Evolutionary conservation across 768 basidiomycete species (phyloP), one percentile per base, ranked within the genome.

Genomic region (Termitomyces sp.): DNA sequence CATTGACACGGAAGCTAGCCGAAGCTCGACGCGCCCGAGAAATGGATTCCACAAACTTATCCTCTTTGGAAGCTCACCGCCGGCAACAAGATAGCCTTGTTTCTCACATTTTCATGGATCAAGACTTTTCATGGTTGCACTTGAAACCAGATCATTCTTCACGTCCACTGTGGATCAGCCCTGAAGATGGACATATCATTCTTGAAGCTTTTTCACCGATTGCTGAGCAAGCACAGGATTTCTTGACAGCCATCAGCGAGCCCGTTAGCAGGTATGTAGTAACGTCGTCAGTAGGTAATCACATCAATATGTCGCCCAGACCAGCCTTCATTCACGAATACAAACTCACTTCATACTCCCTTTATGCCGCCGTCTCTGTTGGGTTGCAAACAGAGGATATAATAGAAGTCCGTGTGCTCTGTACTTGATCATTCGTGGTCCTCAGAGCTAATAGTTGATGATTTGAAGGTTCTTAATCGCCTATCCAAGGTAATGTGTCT

Each of bases 261-360:
- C 97, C 97, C 64, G 94, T 98, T 67, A 98, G 94, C 80, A 88
- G 94, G 94, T 96, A 73, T 72, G 91, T 78, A 66, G 55, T 47
- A 52, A 58, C 40, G 52, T 32, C 56, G 54, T 44, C 56, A 51
- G 73, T 76, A 74, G 67, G 59, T 72, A 70, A 60, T 59, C 45
- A 63, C 64, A 65, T 54, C 60, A 63, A 65, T 60, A 44, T 63
- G 54, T 62, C 48, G 62, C 62, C 36, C 68, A 96, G 96, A 79
- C 97, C 97, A 53, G 87, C 93, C 49, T 94, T 96, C 74, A 95
- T 98, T 61, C 96, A 99, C 76, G 97, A 98, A 78, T 99, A 98
- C 81, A 94, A 96, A 75, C 85, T 99, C 68, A 98, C 96, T 57
- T 89, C 94, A 46, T 97, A 98, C 72, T 98, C 96, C 18, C 79